A percentile compares a stretch with the other conserved stretches of the same genome.
These are phyloP conservation scores for Chrysopogon serrulatus DNA, from an alignment of 176 grass and related monocot genomes.

Conservation along the genomic window DNA sequence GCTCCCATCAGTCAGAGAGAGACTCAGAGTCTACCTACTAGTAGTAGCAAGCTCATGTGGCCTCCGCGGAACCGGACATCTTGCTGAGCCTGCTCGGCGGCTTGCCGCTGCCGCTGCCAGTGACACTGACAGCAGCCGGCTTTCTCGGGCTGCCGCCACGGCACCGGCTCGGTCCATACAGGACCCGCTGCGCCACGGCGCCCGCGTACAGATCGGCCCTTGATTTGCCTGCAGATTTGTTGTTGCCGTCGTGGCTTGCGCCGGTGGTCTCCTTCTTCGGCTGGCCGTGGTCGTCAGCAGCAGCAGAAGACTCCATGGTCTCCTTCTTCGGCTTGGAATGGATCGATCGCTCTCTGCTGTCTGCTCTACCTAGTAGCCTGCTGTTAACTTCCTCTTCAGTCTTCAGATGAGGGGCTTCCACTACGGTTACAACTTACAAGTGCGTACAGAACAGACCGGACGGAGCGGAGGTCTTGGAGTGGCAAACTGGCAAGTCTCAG, in stretches of 20 bases:
- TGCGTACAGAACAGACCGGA: no score
- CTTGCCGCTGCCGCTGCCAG: constrained; percentile 5
- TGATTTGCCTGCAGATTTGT: background rate
- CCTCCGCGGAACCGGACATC: constrained; percentile 45
- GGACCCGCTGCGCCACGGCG: constrained; percentile 58
- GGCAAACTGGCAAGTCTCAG: background rate
- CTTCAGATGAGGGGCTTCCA: no score
- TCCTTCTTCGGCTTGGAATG: no score
- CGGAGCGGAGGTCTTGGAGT: background rate
- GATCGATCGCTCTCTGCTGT: background rate
- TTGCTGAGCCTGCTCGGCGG: constrained; percentile 65
- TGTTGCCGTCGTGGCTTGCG: background rate
- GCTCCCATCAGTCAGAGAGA: no score
- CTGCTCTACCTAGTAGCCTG: no score
- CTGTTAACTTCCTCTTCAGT: no score
- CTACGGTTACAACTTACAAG: background rate
- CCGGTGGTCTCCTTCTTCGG: background rate
- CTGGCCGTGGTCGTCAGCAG: background rate
- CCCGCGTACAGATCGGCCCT: constrained; percentile 36
- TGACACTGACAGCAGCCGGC: background rate
- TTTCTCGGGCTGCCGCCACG: constrained; percentile 13
- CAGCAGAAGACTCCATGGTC: constrained; percentile 29
- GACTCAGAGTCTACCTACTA: no score
- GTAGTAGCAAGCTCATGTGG: no score
- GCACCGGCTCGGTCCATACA: constrained; percentile 34